Conservation (phyloP, 495 filamentous ascomycete species). For the Penicillium soppii region DNA sequence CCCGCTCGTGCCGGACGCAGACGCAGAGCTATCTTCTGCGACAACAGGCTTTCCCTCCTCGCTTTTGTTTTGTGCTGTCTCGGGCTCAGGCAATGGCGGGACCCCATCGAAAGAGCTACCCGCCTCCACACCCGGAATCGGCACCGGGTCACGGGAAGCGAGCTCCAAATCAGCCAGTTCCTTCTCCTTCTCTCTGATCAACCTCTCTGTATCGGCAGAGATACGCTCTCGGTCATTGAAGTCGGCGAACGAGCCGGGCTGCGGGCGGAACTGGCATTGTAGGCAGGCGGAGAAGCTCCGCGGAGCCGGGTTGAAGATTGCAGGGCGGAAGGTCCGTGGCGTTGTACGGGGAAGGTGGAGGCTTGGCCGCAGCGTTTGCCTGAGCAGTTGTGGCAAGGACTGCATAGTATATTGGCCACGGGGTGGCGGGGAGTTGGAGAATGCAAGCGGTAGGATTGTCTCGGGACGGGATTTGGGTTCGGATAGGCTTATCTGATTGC, state of each 20-base stretch:
- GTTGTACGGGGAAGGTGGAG: slow-evolving; percentile 24
- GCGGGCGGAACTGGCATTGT: slow-evolving; percentile 40
- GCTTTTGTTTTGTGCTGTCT: slow-evolving; percentile 4
- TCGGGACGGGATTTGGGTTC: slow-evolving; percentile 13
- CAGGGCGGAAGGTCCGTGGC: slow-evolving; percentile 20
- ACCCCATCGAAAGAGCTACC: slow-evolving; percentile 15
- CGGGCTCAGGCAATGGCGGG: slow-evolving; percentile 9
- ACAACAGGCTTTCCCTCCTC: slow-evolving; percentile 10
- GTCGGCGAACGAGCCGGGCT: slow-evolving; percentile 17
- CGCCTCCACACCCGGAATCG: slow-evolving; percentile 20
- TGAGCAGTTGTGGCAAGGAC: slow-evolving; percentile 41
- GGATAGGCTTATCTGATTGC: slow-evolving; percentile 18
- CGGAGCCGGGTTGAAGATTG: slow-evolving; percentile 19
- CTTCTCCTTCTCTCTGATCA: slow-evolving; percentile 7
- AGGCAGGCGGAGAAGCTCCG: slow-evolving; percentile 39
- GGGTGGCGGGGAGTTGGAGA: slow-evolving; percentile 14
- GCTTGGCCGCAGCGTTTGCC: slow-evolving; percentile 38
- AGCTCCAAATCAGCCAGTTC: slow-evolving; percentile 14
- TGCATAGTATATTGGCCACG: slow-evolving; percentile 38
- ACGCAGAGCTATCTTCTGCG: not conserved
- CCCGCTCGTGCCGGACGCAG: slow-evolving; percentile 12
- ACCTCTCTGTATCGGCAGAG: slow-evolving; percentile 16
- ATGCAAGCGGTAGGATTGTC: slow-evolving; percentile 8
- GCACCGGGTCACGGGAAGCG: slow-evolving; percentile 17
- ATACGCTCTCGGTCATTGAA: slow-evolving; percentile 25